phyloP scores from a whole-genome alignment of 139 green algal species.

The Picochlorum sp. region DNA sequence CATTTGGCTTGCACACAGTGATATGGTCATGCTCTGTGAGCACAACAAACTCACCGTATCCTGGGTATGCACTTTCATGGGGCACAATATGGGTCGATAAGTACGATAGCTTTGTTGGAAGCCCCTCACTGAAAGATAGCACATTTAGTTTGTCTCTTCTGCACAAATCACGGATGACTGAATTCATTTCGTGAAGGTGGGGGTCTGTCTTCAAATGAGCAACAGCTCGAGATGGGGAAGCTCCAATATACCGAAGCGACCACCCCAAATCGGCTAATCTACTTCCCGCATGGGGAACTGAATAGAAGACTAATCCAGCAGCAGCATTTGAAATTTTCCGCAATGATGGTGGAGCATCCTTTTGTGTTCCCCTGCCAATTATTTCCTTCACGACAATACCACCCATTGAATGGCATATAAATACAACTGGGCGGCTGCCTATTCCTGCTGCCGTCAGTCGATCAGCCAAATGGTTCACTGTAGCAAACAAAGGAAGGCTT shows the following conservation, averaged over 20 bases:
- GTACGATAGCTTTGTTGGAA: constrained; percentile 35
- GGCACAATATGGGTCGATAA: constrained; percentile 62
- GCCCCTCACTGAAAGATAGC: constrained; percentile 55
- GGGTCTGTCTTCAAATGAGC: constrained; percentile 50
- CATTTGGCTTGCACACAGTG: constrained; percentile 57
- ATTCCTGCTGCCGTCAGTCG: constrained; percentile 68
- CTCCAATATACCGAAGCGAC: constrained; percentile 64
- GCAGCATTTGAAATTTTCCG: constrained; percentile 29
- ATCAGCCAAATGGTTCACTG: constrained; percentile 47
- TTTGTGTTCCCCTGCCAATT: constrained; percentile 24
- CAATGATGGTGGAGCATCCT: constrained; percentile 4
- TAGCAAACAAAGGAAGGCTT: constrained; percentile 56
- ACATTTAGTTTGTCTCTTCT: constrained; percentile 31
- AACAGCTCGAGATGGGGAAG: constrained; percentile 43
- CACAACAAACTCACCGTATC: constrained; percentile 57
- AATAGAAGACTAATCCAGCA: constrained; percentile 66
- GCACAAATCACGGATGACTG: constrained; percentile 32
- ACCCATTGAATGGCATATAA: constrained; percentile 78
- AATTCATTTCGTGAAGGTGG: constrained; percentile 61
- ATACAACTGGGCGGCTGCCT: constrained; percentile 67
- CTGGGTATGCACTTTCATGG: constrained; percentile 52
- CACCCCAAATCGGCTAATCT: constrained; percentile 65
- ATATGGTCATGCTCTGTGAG: constrained; percentile 66
- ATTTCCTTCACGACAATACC: constrained; percentile 82
- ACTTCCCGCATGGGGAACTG: constrained; percentile 66